Evolutionary conservation across 2,329 filamentous ascomycete genomes (phyloP).

Genomic region (Orbilia javanica): DNA sequence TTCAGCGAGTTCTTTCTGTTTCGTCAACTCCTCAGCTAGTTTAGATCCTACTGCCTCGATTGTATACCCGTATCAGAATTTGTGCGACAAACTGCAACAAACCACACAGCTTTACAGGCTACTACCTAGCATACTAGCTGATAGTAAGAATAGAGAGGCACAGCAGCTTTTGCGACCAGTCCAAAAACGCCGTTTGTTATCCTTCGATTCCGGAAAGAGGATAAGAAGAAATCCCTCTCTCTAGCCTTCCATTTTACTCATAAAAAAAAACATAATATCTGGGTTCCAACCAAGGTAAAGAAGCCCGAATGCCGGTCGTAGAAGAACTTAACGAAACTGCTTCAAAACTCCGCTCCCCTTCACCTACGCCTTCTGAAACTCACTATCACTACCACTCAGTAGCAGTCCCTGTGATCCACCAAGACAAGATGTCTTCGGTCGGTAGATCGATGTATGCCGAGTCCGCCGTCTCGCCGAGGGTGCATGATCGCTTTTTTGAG

Average conservation of each 20-base stretch:
- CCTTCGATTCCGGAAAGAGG: slow-evolving; percentile 13
- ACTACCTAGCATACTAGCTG: slow-evolving; percentile 6
- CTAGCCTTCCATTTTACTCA: background rate
- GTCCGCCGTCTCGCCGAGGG: slow-evolving; percentile 49
- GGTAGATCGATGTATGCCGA: slow-evolving; percentile 53
- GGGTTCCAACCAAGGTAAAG: slow-evolving; percentile 28
- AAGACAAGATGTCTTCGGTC: slow-evolving; percentile 53
- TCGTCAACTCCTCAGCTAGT: slow-evolving; percentile 41
- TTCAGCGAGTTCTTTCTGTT: slow-evolving; percentile 27
- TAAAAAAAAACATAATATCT: slow-evolving; percentile 9
- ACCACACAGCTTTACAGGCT: too few species aligned
- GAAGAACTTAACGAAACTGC: slow-evolving; percentile 50
- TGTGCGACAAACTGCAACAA: slow-evolving; percentile 50
- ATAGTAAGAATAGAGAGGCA: slow-evolving; percentile 28
- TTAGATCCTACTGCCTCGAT: slow-evolving; percentile 24
- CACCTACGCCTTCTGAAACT: slow-evolving; percentile 41
- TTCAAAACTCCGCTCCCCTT: slow-evolving; percentile 33
- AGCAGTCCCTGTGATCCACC: slow-evolving; percentile 39
- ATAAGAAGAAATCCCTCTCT: slow-evolving; percentile 18
- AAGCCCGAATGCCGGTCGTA: slow-evolving; percentile 58
- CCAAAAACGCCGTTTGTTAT: slow-evolving; percentile 23
- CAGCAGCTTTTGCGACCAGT: slow-evolving; percentile 15
- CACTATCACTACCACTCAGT: slow-evolving; percentile 55
- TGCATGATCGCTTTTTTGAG: slow-evolving; percentile 56
- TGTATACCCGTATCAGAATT: slow-evolving; percentile 37